Percentiles rank a stretch among this genome's conserved stretches.
phyloP scores from a whole-genome alignment of 1,284 basidiomycete species.

The Gymnopus androsaceus region DNA sequence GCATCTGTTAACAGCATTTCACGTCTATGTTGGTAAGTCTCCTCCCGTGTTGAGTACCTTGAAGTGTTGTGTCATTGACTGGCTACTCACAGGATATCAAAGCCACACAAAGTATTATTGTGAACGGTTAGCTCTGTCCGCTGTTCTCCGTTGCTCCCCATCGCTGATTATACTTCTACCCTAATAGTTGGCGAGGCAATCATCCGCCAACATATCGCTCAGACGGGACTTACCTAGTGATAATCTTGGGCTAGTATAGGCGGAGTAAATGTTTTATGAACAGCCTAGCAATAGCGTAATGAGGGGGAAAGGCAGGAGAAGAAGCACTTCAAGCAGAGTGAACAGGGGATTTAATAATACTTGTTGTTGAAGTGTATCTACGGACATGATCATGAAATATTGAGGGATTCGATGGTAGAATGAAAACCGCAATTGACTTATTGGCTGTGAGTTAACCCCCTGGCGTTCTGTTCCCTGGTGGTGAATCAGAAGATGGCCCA shows the following conservation, averaged over 20 bases:
- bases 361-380: no score
- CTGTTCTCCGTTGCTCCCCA: neutral
- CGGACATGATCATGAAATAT: no score
- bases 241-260: neutral
- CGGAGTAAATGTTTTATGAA: no score
- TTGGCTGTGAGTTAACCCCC: no score
- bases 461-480: no score
- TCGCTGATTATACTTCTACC: neutral
- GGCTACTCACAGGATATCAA: slow-evolving; percentile 57
- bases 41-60: slow-evolving; percentile 9
- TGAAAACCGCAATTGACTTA: no score
- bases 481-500: no score
- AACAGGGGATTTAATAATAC: no score
- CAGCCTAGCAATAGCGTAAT: no score
- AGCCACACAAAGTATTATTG: slow-evolving; percentile 73
- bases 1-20: slow-evolving; percentile 56
- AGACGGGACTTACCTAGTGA: slow-evolving; percentile 44
- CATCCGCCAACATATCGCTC: slow-evolving; percentile 58
- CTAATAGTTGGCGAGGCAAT: slow-evolving; percentile 64
- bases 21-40: slow-evolving; percentile 71
- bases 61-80: neutral
- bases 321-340: no score
- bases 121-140: slow-evolving; percentile 52
- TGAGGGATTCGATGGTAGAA: no score
- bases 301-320: no score